These are phyloP conservation scores for Scenedesmus sp. DNA, from an alignment of 163 green algal genomes.

Conservation along the genomic window DNA sequence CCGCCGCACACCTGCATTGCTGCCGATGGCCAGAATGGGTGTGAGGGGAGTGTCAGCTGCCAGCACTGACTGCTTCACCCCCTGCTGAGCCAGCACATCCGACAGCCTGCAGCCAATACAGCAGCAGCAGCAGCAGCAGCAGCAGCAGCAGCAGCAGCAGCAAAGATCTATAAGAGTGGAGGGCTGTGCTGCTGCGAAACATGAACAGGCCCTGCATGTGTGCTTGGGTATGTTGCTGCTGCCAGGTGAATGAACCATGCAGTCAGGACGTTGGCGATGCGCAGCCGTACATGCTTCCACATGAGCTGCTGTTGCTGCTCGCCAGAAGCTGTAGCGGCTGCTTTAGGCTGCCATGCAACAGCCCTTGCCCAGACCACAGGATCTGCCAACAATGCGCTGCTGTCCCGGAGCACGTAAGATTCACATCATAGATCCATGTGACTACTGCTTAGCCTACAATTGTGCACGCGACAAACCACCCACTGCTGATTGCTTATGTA, in stretches of 20 bases:
- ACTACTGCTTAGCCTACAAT: no score
- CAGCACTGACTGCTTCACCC: background rate
- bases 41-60: conserved; percentile 37
- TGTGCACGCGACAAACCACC: no score
- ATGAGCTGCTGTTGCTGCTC: background rate
- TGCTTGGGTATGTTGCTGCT: background rate
- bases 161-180: background rate
- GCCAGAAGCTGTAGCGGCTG: no score
- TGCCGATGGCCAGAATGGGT: conserved; percentile 76
- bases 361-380: no score
- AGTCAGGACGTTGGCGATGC: background rate
- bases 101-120: background rate
- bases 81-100: background rate
- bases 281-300: background rate
- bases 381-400: no score
- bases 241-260: no score
- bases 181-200: background rate
- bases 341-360: no score
- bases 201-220: background rate
- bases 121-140: background rate
- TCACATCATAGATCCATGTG: no score
- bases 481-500: no score
- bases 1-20: conserved; percentile 61
- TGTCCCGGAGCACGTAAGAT: no score
- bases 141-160: background rate